Percentiles rank a stretch among this genome's conserved stretches.
Evolutionary conservation across 2,329 filamentous ascomycete genomes (phyloP).

Genomic region (Fonsecaea pedrosoi): DNA sequence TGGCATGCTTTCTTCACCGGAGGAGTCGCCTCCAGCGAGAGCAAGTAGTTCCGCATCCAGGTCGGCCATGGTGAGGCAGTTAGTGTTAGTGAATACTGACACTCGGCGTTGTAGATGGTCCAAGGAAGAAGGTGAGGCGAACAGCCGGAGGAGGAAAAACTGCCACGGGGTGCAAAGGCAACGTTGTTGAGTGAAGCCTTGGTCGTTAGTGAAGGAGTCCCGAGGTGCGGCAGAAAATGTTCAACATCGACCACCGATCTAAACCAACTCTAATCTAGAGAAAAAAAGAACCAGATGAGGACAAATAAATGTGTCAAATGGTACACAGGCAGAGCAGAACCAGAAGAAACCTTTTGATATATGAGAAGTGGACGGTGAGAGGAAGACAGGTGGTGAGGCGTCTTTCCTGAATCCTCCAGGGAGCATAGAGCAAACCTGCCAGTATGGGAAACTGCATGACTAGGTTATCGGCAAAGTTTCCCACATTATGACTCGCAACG

Average conservation of each 20-base stretch:
- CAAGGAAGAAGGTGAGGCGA: constrained; percentile 9
- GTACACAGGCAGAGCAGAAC: neutral
- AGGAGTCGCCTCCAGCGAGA: constrained; percentile 77
- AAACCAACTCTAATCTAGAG: constrained; percentile 1
- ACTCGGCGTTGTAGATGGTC: neutral
- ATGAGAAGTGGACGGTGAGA: neutral
- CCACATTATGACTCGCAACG: neutral
- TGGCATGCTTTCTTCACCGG: constrained; percentile 61
- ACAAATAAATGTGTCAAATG: constrained; percentile 23
- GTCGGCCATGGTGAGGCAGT: constrained; percentile 70
- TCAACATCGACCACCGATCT: neutral
- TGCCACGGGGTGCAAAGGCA: neutral
- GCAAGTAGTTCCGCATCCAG: constrained; percentile 93
- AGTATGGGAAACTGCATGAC: neutral
- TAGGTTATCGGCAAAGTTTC: constrained; percentile 1
- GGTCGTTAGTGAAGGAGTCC: neutral
- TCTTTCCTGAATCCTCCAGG: neutral
- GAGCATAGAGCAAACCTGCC: neutral
- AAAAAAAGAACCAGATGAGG: constrained; percentile 11
- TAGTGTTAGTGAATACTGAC: neutral
- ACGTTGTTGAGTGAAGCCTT: neutral
- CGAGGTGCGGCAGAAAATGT: constrained; percentile 10
- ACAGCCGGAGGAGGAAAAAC: constrained; percentile 9
- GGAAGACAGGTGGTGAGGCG: neutral
- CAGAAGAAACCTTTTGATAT: neutral